These are phyloP conservation scores for Jasminum sambac DNA, from an alignment of 257 asterid species.

Conservation along the genomic window DNA sequence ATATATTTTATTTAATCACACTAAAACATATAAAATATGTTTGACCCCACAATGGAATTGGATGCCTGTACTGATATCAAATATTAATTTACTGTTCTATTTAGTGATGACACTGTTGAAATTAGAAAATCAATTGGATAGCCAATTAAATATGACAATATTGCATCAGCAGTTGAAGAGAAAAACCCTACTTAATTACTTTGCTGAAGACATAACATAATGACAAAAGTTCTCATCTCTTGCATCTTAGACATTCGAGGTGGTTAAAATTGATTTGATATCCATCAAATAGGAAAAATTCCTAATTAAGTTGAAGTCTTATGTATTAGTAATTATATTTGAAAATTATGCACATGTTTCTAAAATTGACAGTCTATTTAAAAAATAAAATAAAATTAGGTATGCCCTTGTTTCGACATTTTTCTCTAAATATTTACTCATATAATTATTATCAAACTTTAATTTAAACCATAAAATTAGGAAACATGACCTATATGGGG, in stretches of 20 bases:
- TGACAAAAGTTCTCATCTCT: neutral
- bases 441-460: too few relatives aligned
- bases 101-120: too few relatives aligned
- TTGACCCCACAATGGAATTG: slow-evolving; percentile 4
- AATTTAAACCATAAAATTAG: too few relatives aligned
- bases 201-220: too few relatives aligned
- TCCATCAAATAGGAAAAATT: neutral
- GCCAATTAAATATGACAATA: neutral
- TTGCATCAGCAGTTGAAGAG: slow-evolving; percentile 2
- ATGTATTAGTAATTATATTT: neutral
- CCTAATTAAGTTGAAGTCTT: neutral
- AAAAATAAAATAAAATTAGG: too few relatives aligned
- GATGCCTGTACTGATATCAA: neutral
- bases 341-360: neutral
- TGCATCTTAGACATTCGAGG: neutral
- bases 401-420: too few relatives aligned
- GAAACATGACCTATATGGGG: too few relatives aligned
- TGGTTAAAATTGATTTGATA: neutral
- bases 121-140: neutral
- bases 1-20: neutral
- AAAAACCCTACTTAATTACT: neutral
- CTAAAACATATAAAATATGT: neutral
- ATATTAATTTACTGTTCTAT: neutral
- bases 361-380: neutral
- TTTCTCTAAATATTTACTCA: too few relatives aligned